Evolutionary conservation across 148 eudicot species (phyloP).

Genomic region (Agrostemma githago): DNA sequence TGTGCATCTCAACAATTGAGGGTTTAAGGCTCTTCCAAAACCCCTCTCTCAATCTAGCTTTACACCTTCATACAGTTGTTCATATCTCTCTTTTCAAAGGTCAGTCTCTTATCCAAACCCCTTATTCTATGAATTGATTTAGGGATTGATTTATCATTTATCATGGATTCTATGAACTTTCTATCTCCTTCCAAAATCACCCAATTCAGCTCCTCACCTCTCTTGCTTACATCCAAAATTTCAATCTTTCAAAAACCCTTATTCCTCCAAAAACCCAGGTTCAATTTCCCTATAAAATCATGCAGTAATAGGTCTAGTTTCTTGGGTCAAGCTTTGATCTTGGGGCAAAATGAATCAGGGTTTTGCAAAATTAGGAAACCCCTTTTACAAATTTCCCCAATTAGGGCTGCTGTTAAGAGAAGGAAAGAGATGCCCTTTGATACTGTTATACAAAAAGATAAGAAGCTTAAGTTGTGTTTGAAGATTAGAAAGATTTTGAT

Average conservation of each 20-base stretch:
- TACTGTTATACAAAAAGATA: constrained; percentile 89
- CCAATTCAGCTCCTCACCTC: constrained; percentile 46
- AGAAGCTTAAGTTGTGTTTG: constrained; percentile 82
- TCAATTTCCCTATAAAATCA: constrained; percentile 24
- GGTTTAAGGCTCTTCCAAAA: constrained; percentile 25
- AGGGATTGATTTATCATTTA: not conserved
- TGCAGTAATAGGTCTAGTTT: constrained; percentile 36
- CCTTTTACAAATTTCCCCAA: constrained; percentile 38
- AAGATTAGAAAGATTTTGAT: constrained; percentile 73
- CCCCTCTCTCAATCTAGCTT: constrained; percentile 18
- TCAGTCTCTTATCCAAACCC: constrained; percentile 12
- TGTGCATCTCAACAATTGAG: not conserved
- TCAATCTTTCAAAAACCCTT: constrained; percentile 20
- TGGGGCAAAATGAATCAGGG: constrained; percentile 27
- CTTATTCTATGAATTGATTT: constrained; percentile 3
- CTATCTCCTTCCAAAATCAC: constrained; percentile 34
- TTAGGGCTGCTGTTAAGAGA: constrained; percentile 77
- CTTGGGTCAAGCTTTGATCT: constrained; percentile 42
- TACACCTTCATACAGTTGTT: not conserved
- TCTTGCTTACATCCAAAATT: constrained; percentile 38
- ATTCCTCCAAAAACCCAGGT: constrained; percentile 25
- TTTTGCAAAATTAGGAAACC: constrained; percentile 34
- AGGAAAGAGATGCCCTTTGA: constrained; percentile 89
- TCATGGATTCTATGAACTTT: constrained; percentile 56
- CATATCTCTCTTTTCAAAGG: constrained; percentile 8